Percentiles rank a stretch among this genome's conserved stretches.
phyloP scores from a whole-genome alignment of 768 basidiomycete species.

The Mycena olivaceomarginata region DNA sequence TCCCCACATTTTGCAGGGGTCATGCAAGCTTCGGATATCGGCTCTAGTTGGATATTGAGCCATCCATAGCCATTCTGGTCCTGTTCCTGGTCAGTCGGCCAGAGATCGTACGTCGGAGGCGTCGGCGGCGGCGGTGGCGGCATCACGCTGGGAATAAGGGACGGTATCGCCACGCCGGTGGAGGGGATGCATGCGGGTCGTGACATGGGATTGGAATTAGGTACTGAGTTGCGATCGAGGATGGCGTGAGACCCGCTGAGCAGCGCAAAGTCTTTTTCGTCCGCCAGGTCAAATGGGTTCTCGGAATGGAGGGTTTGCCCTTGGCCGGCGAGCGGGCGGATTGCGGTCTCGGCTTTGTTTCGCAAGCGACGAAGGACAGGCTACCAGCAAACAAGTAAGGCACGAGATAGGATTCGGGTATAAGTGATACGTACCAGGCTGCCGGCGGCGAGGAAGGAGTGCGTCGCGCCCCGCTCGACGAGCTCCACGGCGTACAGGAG shows the following conservation, averaged over 20 bases:
- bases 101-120: too few relatives aligned
- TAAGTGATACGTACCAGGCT: conserved; percentile 21
- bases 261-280: conserved; percentile 15
- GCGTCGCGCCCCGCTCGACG: conserved; percentile 59
- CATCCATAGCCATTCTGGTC: too few relatives aligned
- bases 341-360: conserved; percentile 6
- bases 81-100: too few relatives aligned
- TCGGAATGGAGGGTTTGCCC: neutral
- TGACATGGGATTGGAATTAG: neutral
- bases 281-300: neutral
- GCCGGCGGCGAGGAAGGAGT: conserved; percentile 24
- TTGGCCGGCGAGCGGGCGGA: neutral
- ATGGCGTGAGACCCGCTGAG: conserved; percentile 17
- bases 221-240: neutral
- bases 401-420: neutral
- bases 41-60: too few relatives aligned
- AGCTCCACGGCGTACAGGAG: conserved; percentile 65
- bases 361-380: conserved; percentile 24
- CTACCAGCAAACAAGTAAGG: neutral
- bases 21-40: too few relatives aligned
- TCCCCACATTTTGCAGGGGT: too few relatives aligned
- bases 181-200: too few relatives aligned
- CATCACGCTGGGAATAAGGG: neutral
- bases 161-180: neutral
- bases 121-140: neutral